Evolutionary conservation across 805 yeast species (phyloP), one percentile per base, ranked within the genome.

Genomic region (Metschnikowia corniflorae): DNA sequence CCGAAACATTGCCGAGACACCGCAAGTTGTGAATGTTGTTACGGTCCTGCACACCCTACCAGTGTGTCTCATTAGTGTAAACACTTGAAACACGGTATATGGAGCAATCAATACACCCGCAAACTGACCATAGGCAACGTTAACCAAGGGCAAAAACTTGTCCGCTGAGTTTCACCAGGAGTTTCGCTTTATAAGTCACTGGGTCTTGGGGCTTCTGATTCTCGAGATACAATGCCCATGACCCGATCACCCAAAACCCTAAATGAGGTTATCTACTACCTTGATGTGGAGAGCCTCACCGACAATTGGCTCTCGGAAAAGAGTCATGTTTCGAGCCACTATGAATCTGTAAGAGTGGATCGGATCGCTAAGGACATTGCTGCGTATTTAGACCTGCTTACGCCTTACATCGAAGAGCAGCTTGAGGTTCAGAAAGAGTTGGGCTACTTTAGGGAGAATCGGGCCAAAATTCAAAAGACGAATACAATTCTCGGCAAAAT

Each of bases 301-400:
- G 29, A 31, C 12, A 14, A 13, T 6, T 28, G 29, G 32, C 29
- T 23, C 12, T 13, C 25, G 6, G 26, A 31, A 18, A 15, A n/a
- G 4, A 14, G n/a, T 6, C 23, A 28, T 9, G 8, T 8, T 10
- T 3, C 20, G 14, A 13, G 21, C 19, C 27, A 23, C 22, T 32
- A 28, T 33, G 37, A 32, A 7, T n/a, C 19, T 14, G 17, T 32
- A 14, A 27, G 24, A 24, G 15, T 33, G 15, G 53, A 54, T 38
- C 57, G 57, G 25, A 47, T 54, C 2, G 42, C 60, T 12, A 61
- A 51, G n/a, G 63, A 55, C 26, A 51, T 63, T 17, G 46, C 50
- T n/a, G 37, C 37, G 16, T 58, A 55, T 40, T 41, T 65, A 29
- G 35, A 37, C 22, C 53, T 49, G 22, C 33, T 61, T 19, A 14